Evolutionary conservation across 2,329 filamentous ascomycete genomes (phyloP).

Genomic region (Graphilbum ipis-grandicollis): DNA sequence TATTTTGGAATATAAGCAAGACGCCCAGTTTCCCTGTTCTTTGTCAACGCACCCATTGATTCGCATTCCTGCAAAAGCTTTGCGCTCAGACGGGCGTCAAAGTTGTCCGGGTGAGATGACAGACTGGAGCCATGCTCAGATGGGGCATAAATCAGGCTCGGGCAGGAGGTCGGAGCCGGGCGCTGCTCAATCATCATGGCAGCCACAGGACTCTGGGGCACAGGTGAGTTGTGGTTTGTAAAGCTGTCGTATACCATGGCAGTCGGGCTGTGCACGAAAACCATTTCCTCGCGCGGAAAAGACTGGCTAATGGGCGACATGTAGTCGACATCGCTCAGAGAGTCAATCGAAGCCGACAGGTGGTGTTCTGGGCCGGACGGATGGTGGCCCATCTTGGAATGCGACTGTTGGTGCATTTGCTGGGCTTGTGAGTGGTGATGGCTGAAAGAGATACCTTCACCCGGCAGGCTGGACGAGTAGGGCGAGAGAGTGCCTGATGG

Average conservation of each 20-base stretch:
- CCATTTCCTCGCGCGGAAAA: conserved; percentile 34
- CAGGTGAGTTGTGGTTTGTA: conserved; percentile 31
- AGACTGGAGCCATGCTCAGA: conserved; percentile 45
- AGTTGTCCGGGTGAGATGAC: conserved; percentile 34
- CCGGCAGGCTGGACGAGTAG: conserved; percentile 5
- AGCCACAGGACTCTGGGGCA: conserved; percentile 36
- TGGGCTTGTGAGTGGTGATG: not conserved
- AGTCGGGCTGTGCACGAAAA: conserved; percentile 36
- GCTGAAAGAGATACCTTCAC: conserved; percentile 1
- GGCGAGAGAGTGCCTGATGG: conserved; percentile 3
- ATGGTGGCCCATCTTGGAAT: conserved; percentile 19
- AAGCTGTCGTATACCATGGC: conserved; percentile 38
- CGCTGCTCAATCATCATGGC: conserved; percentile 38
- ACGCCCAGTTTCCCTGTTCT: too few species aligned
- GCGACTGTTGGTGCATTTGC: conserved; percentile 7
- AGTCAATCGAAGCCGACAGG: conserved; percentile 37
- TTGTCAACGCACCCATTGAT: conserved; percentile 37
- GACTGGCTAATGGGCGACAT: conserved; percentile 37
- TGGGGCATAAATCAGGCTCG: conserved; percentile 41
- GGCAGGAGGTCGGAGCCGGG: conserved; percentile 39
- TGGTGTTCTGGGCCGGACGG: conserved; percentile 25
- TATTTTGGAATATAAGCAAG: not conserved
- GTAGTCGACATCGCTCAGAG: conserved; percentile 46
- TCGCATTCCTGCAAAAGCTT: conserved; percentile 38
- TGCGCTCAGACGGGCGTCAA: conserved; percentile 35